Evolutionary conservation across 2,329 filamentous ascomycete species (phyloP).

Genomic region (Colletotrichum karsti): DNA sequence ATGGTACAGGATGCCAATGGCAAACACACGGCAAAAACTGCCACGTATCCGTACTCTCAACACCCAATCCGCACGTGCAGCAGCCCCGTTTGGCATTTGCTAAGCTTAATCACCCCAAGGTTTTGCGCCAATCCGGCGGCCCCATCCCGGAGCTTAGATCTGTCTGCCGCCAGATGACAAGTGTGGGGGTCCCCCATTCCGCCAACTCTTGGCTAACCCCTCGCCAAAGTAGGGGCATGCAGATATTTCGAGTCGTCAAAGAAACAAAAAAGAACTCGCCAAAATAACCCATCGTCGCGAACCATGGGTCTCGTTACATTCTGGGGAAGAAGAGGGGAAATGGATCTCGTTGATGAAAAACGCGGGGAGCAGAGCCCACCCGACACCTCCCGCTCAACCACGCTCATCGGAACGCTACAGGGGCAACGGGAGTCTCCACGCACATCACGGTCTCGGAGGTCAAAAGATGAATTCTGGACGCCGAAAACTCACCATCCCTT

Average conservation of each 20-base stretch:
- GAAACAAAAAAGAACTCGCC: neutral
- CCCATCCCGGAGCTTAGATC: conserved; percentile 27
- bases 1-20: neutral
- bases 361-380: conserved; percentile 10
- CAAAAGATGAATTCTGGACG: conserved; percentile 17
- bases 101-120: conserved; percentile 23
- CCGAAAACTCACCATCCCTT: conserved; percentile 20
- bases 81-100: conserved; percentile 24
- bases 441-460: conserved; percentile 16
- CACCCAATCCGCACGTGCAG: neutral
- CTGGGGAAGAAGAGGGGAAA: conserved; percentile 16
- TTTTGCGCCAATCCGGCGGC: conserved; percentile 25
- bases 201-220: conserved; percentile 7
- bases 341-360: conserved; percentile 2
- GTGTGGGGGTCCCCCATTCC: conserved; percentile 21
- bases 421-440: neutral
- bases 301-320: conserved; percentile 7
- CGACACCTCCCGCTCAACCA: neutral
- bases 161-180: conserved; percentile 28
- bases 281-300: neutral
- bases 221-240: neutral
- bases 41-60: conserved; percentile 18
- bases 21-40: neutral
- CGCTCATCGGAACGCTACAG: neutral
- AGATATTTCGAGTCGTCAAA: neutral